These are phyloP conservation scores for Ophiostoma sp. DNA, from an alignment of 2,329 filamentous ascomycete species.

Conservation along the genomic window DNA sequence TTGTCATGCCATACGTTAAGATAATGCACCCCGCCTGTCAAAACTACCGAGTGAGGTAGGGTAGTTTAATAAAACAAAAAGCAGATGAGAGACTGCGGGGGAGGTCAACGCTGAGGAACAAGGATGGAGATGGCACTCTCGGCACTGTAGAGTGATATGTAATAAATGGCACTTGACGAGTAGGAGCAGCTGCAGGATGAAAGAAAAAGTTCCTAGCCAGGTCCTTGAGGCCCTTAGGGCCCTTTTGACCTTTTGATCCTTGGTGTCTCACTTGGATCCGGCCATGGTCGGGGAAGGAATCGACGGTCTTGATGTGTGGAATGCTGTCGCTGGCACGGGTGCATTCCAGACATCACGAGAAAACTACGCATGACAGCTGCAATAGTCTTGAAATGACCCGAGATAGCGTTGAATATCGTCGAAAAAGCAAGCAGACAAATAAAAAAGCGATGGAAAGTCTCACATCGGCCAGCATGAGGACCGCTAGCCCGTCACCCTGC, in stretches of 20 bases:
- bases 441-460: no score
- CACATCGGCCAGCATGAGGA: neutral
- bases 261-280: neutral
- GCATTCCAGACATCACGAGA: neutral
- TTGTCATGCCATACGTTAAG: no score
- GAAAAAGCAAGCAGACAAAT: no score
- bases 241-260: no score
- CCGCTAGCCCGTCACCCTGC: slow-evolving; percentile 19
- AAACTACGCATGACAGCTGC: no score
- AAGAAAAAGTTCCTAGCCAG: neutral
- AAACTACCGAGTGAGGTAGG: neutral
- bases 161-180: neutral
- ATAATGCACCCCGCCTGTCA: neutral
- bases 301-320: neutral
- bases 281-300: neutral
- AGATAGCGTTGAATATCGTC: no score
- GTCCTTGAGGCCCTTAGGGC: no score
- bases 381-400: no score
- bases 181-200: neutral
- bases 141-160: neutral
- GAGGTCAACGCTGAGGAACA: neutral
- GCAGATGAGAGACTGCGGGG: neutral
- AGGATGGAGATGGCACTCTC: neutral
- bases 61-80: no score
- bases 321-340: neutral